Evolutionary conservation across 352 stramenopile species (phyloP), one percentile per base, ranked within the genome.

Genomic region (Phytophthora palmivora): DNA sequence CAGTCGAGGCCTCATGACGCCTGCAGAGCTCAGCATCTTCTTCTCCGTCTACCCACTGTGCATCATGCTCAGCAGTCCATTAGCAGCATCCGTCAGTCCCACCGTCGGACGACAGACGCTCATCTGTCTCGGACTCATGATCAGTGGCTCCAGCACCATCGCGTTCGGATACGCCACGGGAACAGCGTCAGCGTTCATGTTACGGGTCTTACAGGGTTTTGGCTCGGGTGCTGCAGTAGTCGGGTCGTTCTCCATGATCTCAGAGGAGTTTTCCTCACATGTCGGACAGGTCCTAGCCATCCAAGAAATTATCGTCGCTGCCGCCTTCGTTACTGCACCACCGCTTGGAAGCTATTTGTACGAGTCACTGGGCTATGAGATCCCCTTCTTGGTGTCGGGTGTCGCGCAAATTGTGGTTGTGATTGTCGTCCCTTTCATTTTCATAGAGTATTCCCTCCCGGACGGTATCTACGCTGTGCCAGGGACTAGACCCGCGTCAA

Each of bases 21-120:
- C 67, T 14, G 48, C 58, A 24, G 59, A 89, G 57, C 61, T 92
- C 48, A 85, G 78, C 44, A 38, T 88, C 63, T 88, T 92, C 68
- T 92, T 92, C 62, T 78, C 82, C 19, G 60, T 89, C 26, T 92
- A 89, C 55, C 82, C 82, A 38, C 65, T 92, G 16, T 89, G 80
- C 45, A 84, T 89, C 75, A 92, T 92, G 82, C 28, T 87, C 52
- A 85, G 76, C 56, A 89, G 82, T 28, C 82, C 82, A 6, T 56
- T 88, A 24, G 78, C 80, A 10, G 82, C 78, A 0, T 64, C 64
- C 8, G 62, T 75, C 14, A 87, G 74, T 22, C 72, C 72, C 6
- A 56, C 54, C 4, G 46, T 89, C 6, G 82, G 82, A 14, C 76
- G 78, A 0, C 78, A 92, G 53, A 86, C 76, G n/a, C 67, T 89